These are phyloP conservation scores for Aspergillus amoenus DNA, from an alignment of 2,329 filamentous ascomycete genomes.

Conservation along the genomic window DNA sequence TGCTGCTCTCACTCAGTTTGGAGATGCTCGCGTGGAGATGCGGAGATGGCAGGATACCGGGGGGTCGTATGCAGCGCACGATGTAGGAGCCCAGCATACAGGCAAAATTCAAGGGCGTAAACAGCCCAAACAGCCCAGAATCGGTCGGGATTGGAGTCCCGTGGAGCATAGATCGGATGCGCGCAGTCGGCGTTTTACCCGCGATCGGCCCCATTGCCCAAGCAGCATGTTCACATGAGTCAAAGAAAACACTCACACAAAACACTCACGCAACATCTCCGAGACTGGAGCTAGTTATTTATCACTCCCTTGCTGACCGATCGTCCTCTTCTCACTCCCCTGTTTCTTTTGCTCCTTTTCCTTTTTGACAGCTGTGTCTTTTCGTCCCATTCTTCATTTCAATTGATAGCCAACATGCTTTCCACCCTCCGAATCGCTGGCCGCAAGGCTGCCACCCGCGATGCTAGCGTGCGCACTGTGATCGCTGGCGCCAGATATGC, in stretches of 20 bases:
- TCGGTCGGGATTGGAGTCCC: not conserved
- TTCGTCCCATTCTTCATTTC: not conserved
- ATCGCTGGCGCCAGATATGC: constrained; percentile 57
- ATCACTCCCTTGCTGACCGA: constrained; percentile 11
- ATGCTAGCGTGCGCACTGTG: constrained; percentile 40
- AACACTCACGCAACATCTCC: constrained; percentile 18
- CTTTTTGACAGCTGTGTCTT: not conserved
- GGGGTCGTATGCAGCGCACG: not conserved
- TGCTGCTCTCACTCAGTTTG: not conserved
- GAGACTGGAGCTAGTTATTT: constrained; percentile 13
- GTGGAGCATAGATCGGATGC: not conserved
- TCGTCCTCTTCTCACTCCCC: constrained; percentile 1
- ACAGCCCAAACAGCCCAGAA: not conserved
- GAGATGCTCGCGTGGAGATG: constrained; percentile 8
- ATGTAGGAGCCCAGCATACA: not conserved
- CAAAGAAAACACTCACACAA: constrained; percentile 20
- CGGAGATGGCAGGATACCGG: constrained; percentile 5
- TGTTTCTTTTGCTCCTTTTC: constrained; percentile 8
- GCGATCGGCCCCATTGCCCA: constrained; percentile 9
- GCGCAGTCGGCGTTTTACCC: not conserved
- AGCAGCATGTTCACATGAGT: constrained; percentile 21
- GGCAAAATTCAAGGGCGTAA: not conserved
- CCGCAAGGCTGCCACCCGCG: constrained; percentile 40
- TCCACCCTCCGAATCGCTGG: constrained; percentile 47
- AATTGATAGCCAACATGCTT: constrained; percentile 38